Evolutionary conservation across 495 filamentous ascomycete genomes (phyloP).

Genomic region (Neurospora sp.): DNA sequence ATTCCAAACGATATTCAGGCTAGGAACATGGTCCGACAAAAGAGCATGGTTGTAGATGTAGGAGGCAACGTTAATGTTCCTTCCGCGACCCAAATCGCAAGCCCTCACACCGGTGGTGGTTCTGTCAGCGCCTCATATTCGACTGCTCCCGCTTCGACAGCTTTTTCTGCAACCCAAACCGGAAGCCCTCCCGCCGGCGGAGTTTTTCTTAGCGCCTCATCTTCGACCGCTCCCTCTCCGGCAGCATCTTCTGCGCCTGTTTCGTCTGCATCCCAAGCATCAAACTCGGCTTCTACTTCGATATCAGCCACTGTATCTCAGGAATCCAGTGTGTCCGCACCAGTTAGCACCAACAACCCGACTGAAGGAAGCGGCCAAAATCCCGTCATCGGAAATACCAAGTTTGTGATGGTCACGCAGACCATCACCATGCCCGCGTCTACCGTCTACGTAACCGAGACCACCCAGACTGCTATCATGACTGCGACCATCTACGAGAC

Average conservation of each 20-base stretch:
- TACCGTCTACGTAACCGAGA: slow-evolving; percentile 11
- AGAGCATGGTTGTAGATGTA: not conserved
- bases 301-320: not conserved
- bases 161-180: not conserved
- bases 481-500: not conserved
- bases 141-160: not conserved
- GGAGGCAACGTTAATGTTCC: not conserved
- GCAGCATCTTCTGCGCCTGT: not conserved
- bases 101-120: not conserved
- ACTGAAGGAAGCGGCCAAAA: not conserved
- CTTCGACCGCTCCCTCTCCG: not conserved
- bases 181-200: not conserved
- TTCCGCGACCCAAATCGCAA: not conserved
- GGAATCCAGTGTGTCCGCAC: not conserved
- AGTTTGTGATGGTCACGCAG: slow-evolving; percentile 6
- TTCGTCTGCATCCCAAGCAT: not conserved
- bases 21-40: not conserved
- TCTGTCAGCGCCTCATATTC: not conserved
- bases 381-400: not conserved
- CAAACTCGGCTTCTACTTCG: not conserved
- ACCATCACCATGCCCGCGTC: slow-evolving; percentile 14
- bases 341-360: not conserved
- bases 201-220: not conserved
- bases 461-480: not conserved
- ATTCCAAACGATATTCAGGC: not conserved